Evolutionary conservation across 192 early-diverging fungal genomes (phyloP), one percentile per base, ranked within the genome.

Genomic region (Dissophora globulifera): DNA sequence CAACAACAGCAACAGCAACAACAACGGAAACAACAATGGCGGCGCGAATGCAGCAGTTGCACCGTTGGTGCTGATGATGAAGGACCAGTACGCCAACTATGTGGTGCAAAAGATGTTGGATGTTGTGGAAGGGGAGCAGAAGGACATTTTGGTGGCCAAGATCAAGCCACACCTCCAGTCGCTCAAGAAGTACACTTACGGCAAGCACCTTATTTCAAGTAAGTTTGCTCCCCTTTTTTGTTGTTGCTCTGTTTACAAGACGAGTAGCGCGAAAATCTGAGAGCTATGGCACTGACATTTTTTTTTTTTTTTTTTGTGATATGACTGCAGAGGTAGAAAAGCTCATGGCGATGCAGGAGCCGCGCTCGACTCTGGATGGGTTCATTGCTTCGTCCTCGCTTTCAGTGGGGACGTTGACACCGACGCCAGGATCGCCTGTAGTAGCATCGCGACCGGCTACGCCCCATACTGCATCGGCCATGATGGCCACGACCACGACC

Each of bases 71-170:
- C 81, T 88, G n/a, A 97, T 99, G 96, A 99, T 99, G 97, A 98
- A 98, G 84, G 97, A 99, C 84, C 97, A 99, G 81, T 99, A 95
- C 68, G 97, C 97, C 47, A 99, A 99, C 78, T 99, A 99, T 81
- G 97, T 99, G 29, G 94, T 99, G 43, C 97, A 99, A 78, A 99
- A 99, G 81, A 96, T 99, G 95, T 83, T 99, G 49, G 97, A 99
- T 81, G 96, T 98, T 45, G 95, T 96, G 8, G 93, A 95, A 64
- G 95, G 89, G 15, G 87, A 90, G 20, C 94, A 97, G 79, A 88
- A 92, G 26, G 93, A 95, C 47, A 58, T 93, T 12, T 82, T 99
- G 23, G 85, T 99, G 23, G 78, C 80, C 67, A 94, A 93, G 84
- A 98, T 99, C 78, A 92, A 92, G 72, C 95, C 95, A 13, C 95